Conservation (phyloP, 2,329 filamentous ascomycete genomes). For the Phoma sp. region DNA sequence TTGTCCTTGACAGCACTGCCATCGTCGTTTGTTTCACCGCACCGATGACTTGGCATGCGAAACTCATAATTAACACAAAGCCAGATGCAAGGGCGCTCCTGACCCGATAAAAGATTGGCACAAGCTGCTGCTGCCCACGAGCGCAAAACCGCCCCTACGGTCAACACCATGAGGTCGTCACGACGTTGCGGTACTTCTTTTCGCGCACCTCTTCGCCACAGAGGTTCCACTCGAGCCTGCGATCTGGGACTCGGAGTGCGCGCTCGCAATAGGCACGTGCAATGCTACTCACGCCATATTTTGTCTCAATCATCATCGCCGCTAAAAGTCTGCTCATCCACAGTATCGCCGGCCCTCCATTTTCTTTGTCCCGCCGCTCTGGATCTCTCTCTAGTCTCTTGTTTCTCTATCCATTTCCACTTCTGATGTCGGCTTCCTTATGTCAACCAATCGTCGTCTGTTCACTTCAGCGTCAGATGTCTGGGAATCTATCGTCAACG, state of each 20-base stretch:
- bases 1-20: background rate
- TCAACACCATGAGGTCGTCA: constrained; percentile 7
- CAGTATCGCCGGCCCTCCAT: background rate
- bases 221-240: background rate
- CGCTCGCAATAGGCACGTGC: constrained; percentile 16
- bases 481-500: constrained; percentile 16
- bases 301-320: constrained; percentile 3
- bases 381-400: constrained; percentile 22
- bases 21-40: background rate
- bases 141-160: background rate
- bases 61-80: background rate
- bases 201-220: constrained; percentile 1
- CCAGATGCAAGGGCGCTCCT: constrained; percentile 12
- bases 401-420: constrained; percentile 14
- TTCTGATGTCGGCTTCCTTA: background rate
- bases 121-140: constrained; percentile 8
- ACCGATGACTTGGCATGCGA: background rate
- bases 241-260: constrained; percentile 10
- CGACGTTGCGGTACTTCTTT: background rate
- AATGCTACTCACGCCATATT: constrained; percentile 9
- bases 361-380: constrained; percentile 13
- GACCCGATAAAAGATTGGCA: background rate
- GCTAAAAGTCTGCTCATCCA: background rate
- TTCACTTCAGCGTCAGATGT: constrained; percentile 9
- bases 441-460: constrained; percentile 7